A percentile compares a stretch with the other conserved stretches of the same genome.
Evolutionary conservation across 352 stramenopile species (phyloP).

Genomic region (Phytophthora agathidicida): DNA sequence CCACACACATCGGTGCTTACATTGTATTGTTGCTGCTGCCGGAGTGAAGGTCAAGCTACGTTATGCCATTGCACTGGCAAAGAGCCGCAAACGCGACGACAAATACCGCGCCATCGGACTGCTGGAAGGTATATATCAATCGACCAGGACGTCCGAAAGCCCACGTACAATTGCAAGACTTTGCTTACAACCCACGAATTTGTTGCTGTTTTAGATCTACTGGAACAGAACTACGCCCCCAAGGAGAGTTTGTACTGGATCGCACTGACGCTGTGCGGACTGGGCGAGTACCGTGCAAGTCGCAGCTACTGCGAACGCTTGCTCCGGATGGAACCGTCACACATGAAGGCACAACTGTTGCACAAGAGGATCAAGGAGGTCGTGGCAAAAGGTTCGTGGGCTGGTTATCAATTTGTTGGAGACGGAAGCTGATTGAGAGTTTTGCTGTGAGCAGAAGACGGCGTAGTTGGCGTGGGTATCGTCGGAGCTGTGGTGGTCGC

Average conservation of each 20-base stretch:
- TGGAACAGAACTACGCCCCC: conserved; percentile 51
- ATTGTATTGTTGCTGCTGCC: conserved; percentile 5
- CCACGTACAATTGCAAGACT: too few species aligned
- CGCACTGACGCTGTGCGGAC: conserved; percentile 64
- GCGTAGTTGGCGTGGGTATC: conserved; percentile 70
- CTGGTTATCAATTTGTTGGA: neutral
- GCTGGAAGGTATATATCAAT: conserved; percentile 55
- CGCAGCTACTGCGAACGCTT: conserved; percentile 74
- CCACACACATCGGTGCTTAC: too few species aligned
- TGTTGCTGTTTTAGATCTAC: conserved; percentile 76
- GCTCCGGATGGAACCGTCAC: conserved; percentile 73
- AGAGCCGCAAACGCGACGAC: conserved; percentile 82
- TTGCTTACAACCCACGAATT: too few species aligned
- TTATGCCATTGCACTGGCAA: conserved; percentile 74
- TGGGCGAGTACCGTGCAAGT: conserved; percentile 76
- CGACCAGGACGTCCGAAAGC: too few species aligned
- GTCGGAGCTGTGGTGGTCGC: conserved; percentile 75
- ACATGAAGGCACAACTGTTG: conserved; percentile 74
- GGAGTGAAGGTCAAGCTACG: conserved; percentile 67
- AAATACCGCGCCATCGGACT: conserved; percentile 76
- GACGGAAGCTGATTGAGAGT: conserved; percentile 2
- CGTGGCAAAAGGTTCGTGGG: conserved; percentile 48
- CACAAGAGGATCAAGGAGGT: conserved; percentile 82
- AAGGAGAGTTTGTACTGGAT: conserved; percentile 86
- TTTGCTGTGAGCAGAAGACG: conserved; percentile 43